Evolutionary conservation across 352 stramenopile species (phyloP), one percentile per base, ranked within the genome.

Genomic region (Phytophthora lateralis): DNA sequence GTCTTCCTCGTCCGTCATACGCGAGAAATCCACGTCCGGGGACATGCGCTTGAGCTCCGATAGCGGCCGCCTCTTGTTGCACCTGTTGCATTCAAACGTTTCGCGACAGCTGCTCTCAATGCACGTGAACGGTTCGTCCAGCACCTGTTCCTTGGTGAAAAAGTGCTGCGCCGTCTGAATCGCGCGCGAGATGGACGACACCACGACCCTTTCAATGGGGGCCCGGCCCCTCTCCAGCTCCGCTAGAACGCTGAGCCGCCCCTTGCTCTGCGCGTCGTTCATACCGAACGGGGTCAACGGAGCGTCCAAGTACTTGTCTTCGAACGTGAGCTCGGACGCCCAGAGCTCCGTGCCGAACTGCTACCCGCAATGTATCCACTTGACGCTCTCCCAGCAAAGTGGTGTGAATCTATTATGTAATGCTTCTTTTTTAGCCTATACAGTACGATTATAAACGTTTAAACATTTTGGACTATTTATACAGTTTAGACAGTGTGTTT

Each of bases 101-200:
- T 93, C 85, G 11, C 82, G 78, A 17, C 78, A 88, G 43, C 78
- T n/a, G n/a, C n/a, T 61, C 58, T 93, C 85, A n/a, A 91, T 80
- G 29, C 75, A 75, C 14, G 83, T 74, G 32, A 89, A 87, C 14
- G 73, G 76, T 14, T 71, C 43, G 0, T 66, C 21, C 0, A 61
- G 69, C 32, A 74, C 44, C 17, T 83, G 76, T 4, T 75, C 63
- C 2, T 63, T 47, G 1, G 55, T 46, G 55, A 91, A 88, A 47
- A 93, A 89, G 39, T 77, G 51, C 65, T 89, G 69, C 11, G 80
- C 85, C 0, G 85, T 93, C 56, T 91, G 80, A 55, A 93, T 88
- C 15, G 85, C 75, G 14, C 85, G 80, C 15, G 78, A 84, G 27
- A 93, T 71, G 10, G 64, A 59, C 32, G 64, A 73, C 35, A 73